Evolutionary conservation across 169 alveolate genomes (phyloP).

Genomic region (Eimeria falciformis): DNA sequence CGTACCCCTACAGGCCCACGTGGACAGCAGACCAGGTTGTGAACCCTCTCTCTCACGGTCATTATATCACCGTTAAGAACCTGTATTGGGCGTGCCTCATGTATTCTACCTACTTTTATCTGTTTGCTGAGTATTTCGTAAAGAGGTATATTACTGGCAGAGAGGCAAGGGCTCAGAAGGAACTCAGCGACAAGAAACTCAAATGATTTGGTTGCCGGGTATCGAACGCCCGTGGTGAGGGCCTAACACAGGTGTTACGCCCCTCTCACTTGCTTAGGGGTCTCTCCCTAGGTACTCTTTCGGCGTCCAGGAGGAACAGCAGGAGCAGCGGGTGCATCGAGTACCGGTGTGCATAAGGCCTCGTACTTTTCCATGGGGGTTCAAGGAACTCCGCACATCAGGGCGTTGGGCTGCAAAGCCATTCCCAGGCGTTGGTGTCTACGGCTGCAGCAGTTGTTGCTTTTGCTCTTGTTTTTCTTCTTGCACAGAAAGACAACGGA

Average conservation of each 20-base stretch:
- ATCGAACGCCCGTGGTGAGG: not conserved
- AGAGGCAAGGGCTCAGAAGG: not conserved
- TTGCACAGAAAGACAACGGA: no score
- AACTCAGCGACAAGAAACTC: not conserved
- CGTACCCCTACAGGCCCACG: not conserved
- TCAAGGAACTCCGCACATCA: no score
- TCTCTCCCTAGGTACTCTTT: no score
- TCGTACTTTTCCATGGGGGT: no score
- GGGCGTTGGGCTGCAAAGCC: not conserved
- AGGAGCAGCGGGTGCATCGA: no score
- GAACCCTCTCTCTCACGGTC: not conserved
- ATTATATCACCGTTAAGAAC: conserved; percentile 5
- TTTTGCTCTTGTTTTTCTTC: not conserved
- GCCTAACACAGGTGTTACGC: no score
- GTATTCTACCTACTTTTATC: conserved; percentile 78
- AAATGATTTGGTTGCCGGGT: not conserved
- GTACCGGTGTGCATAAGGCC: no score
- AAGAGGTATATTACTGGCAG: conserved; percentile 14
- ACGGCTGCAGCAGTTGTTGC: conserved; percentile 1
- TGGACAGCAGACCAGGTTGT: conserved; percentile 11
- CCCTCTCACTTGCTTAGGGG: no score
- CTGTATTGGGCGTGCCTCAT: conserved; percentile 53
- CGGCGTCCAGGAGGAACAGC: no score
- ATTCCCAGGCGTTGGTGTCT: not conserved
- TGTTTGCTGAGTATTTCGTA: conserved; percentile 74